Conservation (phyloP, 805 yeast species). For the Debaryomyces prosopidis region DNA sequence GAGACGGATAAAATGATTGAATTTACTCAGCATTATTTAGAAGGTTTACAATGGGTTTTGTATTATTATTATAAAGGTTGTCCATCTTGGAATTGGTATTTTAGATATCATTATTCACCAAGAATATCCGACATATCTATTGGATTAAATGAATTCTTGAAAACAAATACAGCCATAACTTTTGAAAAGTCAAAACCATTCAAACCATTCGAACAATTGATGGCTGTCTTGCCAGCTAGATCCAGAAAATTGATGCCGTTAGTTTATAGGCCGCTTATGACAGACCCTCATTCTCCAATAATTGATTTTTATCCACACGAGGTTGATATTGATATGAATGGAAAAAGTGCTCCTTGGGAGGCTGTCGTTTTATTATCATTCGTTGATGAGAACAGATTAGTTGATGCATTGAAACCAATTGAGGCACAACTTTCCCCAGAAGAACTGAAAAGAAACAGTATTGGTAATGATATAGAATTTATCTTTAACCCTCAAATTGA, state of each 20-base stretch:
- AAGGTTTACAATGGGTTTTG: slow-evolving; percentile 97
- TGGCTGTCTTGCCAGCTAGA: slow-evolving; percentile 96
- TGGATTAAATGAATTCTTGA: slow-evolving; percentile 62
- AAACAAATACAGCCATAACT: slow-evolving; percentile 23
- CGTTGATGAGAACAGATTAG: slow-evolving; percentile 79
- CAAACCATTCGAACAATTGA: slow-evolving; percentile 90
- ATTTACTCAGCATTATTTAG: slow-evolving; percentile 77
- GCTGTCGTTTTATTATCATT: slow-evolving; percentile 92
- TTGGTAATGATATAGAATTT: slow-evolving; percentile 71
- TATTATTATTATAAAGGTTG: slow-evolving; percentile 87
- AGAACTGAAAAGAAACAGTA: slow-evolving; percentile 71
- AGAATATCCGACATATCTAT: slow-evolving; percentile 81
- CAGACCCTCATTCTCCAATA: slow-evolving; percentile 82
- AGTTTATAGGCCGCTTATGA: slow-evolving; percentile 79
- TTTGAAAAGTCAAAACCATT: slow-evolving; percentile 80
- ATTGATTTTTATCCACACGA: slow-evolving; percentile 87
- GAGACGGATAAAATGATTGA: slow-evolving; percentile 61
- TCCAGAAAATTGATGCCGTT: slow-evolving; percentile 77
- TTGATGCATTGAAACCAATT: slow-evolving; percentile 69
- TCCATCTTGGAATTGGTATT: slow-evolving; percentile 96
- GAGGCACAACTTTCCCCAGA: slow-evolving; percentile 63
- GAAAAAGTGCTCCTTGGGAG: slow-evolving; percentile 96
- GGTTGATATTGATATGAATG: slow-evolving; percentile 87
- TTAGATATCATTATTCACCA: slow-evolving; percentile 87
- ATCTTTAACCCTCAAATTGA: slow-evolving; percentile 75